Conservation (phyloP, 2,329 filamentous ascomycete genomes). For the Zelopaecilomyces penicillatus region DNA sequence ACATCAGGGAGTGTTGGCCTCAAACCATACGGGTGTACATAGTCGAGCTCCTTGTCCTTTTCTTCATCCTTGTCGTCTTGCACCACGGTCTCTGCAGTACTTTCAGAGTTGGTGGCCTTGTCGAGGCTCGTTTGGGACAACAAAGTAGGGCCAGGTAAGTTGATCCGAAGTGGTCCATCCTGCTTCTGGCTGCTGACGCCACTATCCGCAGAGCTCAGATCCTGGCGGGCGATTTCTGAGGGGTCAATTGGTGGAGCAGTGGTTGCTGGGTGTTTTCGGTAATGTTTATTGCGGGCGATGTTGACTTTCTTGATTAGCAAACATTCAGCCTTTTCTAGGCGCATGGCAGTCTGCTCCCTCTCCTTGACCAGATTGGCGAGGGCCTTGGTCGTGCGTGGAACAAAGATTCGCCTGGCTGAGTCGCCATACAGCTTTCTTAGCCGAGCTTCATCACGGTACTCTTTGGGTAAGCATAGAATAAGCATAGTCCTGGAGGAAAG, state of each 20-base stretch:
- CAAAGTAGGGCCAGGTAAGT: slow-evolving; percentile 6
- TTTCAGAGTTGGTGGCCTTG: background rate
- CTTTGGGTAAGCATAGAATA: slow-evolving; percentile 72
- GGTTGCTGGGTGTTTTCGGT: slow-evolving; percentile 4
- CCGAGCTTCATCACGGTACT: slow-evolving; percentile 69
- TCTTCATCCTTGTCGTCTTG: slow-evolving; percentile 8
- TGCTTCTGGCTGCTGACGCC: background rate
- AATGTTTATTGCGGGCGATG: slow-evolving; percentile 54
- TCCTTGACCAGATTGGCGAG: slow-evolving; percentile 75
- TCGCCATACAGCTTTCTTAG: slow-evolving; percentile 75
- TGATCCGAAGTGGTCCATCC: slow-evolving; percentile 4
- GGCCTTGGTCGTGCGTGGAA: slow-evolving; percentile 67
- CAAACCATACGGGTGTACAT: slow-evolving; percentile 30
- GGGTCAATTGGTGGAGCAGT: background rate
- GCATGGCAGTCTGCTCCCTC: slow-evolving; percentile 69
- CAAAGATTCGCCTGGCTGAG: slow-evolving; percentile 76
- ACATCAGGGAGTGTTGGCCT: slow-evolving; percentile 28
- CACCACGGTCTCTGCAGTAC: background rate
- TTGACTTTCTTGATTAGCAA: slow-evolving; percentile 76
- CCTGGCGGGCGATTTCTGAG: slow-evolving; percentile 1
- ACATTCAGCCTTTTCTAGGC: slow-evolving; percentile 79
- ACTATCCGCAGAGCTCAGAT: background rate
- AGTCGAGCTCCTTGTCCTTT: slow-evolving; percentile 22
- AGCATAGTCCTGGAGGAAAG: slow-evolving; percentile 87
- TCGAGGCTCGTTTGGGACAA: background rate